Evolutionary conservation across 192 early-diverging fungal genomes (phyloP).

Genomic region (Coemansia sp.): DNA sequence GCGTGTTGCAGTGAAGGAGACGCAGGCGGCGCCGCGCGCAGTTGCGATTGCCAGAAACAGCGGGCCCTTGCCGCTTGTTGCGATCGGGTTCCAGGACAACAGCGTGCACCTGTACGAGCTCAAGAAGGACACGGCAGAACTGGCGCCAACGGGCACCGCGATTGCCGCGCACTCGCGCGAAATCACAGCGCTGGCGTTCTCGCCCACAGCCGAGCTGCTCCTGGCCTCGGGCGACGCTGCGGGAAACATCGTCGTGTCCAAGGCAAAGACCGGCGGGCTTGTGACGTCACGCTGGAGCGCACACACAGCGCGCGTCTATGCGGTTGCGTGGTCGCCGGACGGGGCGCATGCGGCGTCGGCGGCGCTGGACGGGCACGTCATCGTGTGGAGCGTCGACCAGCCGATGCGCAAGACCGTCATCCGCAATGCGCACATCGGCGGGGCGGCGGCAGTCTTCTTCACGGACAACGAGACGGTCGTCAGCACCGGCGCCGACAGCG

Average conservation of each 20-base stretch:
- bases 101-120: slow-evolving; percentile 66
- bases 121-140: slow-evolving; percentile 34
- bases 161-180: slow-evolving; percentile 59
- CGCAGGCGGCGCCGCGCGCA: slow-evolving; percentile 9
- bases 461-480: slow-evolving; percentile 68
- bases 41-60: slow-evolving; percentile 11
- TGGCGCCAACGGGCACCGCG: slow-evolving; percentile 26
- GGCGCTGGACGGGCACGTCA: slow-evolving; percentile 87
- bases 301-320: slow-evolving; percentile 85
- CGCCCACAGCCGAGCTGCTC: slow-evolving; percentile 69
- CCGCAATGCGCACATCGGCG: slow-evolving; percentile 80
- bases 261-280: slow-evolving; percentile 56
- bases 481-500: slow-evolving; percentile 80
- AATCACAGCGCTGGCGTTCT: slow-evolving; percentile 80
- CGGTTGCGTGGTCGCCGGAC: slow-evolving; percentile 78
- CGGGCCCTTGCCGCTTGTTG: slow-evolving; percentile 15
- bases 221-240: slow-evolving; percentile 81
- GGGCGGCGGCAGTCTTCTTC: slow-evolving; percentile 74
- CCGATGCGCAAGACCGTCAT: slow-evolving; percentile 78
- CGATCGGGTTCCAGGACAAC: slow-evolving; percentile 59
- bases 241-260: slow-evolving; percentile 79
- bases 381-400: slow-evolving; percentile 84
- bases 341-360: slow-evolving; percentile 75
- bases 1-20: slow-evolving; percentile 2
- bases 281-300: slow-evolving; percentile 81